Percentiles rank a stretch among this genome's conserved stretches.
Evolutionary conservation across 108 stramenopile genomes (phyloP).

Genomic region (Schizochytrium sp.): DNA sequence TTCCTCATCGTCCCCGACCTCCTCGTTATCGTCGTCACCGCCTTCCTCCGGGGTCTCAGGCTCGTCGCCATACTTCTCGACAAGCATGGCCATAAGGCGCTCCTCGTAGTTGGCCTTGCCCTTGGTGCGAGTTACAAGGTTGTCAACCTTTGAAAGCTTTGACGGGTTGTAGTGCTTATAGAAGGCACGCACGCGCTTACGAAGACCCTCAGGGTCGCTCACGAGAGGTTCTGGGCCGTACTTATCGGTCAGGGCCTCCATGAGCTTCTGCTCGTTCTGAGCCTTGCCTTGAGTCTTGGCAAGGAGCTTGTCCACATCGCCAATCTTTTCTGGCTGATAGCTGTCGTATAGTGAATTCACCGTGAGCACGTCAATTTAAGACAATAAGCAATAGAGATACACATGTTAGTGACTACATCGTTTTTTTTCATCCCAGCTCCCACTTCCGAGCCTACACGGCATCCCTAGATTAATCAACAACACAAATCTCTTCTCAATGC

Average conservation of each 20-base stretch:
- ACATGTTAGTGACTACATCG: no score
- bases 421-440: no score
- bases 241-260: conserved; percentile 84
- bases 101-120: conserved; percentile 79
- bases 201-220: conserved; percentile 55
- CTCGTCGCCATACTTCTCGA: conserved; percentile 81
- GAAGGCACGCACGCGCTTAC: conserved; percentile 2
- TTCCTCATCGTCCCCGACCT: conserved; percentile 70
- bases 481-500: no score
- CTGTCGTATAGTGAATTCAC: background rate
- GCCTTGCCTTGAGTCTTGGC: conserved; percentile 36
- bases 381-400: no score
- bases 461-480: no score
- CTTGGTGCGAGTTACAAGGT: conserved; percentile 51
- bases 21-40: background rate
- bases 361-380: no score
- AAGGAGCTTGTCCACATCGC: conserved; percentile 57
- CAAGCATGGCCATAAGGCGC: conserved; percentile 84
- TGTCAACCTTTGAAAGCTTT: conserved; percentile 13
- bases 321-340: conserved; percentile 54
- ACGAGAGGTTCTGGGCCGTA: conserved; percentile 85
- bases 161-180: conserved; percentile 38
- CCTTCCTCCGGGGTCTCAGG: background rate
- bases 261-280: conserved; percentile 84
- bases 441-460: no score